A percentile compares a stretch with the other conserved stretches of the same genome.
phyloP scores from a whole-genome alignment of 2,329 filamentous ascomycete genomes.

The Beauveria asiatica region DNA sequence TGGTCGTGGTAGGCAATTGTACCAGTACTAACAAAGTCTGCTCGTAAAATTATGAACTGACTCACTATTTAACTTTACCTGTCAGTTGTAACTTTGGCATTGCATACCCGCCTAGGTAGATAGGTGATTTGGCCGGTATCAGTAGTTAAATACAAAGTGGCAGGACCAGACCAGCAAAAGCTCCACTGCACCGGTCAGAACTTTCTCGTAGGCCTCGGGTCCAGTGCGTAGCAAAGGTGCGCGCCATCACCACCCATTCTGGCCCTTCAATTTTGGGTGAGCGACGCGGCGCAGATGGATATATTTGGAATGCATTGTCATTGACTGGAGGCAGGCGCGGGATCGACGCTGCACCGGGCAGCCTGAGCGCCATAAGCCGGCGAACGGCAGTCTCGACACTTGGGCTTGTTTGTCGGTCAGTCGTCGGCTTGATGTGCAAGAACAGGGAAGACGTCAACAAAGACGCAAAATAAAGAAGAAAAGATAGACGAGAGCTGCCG shows the following conservation, averaged over 20 bases:
- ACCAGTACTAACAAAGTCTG: no score
- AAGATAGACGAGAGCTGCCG: background rate
- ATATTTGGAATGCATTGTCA: constrained; percentile 3
- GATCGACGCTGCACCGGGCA: background rate
- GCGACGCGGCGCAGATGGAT: background rate
- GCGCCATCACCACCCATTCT: no score
- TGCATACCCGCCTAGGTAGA: no score
- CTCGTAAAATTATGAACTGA: no score
- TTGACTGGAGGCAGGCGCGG: background rate
- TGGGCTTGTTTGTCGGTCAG: background rate
- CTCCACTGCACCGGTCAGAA: background rate
- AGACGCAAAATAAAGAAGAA: background rate
- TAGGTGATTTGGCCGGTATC: no score
- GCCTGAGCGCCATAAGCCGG: background rate
- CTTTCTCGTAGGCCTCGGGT: no score
- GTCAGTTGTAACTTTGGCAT: no score
- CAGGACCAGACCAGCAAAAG: background rate
- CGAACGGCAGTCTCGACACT: background rate
- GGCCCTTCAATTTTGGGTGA: background rate
- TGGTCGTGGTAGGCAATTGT: no score
- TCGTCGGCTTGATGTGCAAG: background rate
- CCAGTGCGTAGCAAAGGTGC: background rate
- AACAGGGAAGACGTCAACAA: background rate
- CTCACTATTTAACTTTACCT: no score
- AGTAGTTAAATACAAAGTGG: background rate